Evolutionary conservation across 306 rosid genomes (phyloP).

Genomic region (Sicyos edulis): DNA sequence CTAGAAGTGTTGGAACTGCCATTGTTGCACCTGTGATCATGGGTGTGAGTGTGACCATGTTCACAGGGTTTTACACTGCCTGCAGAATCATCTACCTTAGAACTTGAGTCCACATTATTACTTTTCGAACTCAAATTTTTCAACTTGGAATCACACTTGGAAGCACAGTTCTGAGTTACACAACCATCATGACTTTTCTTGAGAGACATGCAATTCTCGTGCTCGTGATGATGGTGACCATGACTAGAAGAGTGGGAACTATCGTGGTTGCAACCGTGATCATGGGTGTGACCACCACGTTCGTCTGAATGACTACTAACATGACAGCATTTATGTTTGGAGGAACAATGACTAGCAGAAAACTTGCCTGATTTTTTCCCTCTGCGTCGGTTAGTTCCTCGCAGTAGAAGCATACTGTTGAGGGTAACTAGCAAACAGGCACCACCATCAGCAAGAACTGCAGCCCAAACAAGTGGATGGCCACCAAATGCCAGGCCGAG

Average conservation of each 20-base stretch:
- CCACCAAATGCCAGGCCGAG: conserved; percentile 76
- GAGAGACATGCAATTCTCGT: conserved; percentile 39
- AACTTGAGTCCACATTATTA: conserved; percentile 20
- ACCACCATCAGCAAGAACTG: conserved; percentile 95
- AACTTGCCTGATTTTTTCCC: conserved; percentile 38
- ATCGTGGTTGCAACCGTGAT: not conserved
- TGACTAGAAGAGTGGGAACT: conserved; percentile 9
- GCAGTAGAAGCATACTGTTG: conserved; percentile 82
- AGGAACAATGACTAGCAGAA: conserved; percentile 27
- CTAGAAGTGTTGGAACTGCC: not conserved
- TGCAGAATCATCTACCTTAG: conserved; percentile 26
- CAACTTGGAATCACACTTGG: conserved; percentile 34
- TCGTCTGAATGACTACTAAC: conserved; percentile 27
- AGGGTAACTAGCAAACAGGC: conserved; percentile 75
- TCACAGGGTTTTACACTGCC: conserved; percentile 20
- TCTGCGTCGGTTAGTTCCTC: conserved; percentile 31
- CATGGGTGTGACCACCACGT: not conserved
- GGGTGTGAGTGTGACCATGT: not conserved
- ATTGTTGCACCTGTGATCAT: not conserved
- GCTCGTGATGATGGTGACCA: conserved; percentile 27
- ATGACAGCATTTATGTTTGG: conserved; percentile 37
- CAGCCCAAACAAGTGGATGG: conserved; percentile 95
- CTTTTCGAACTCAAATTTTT: conserved; percentile 28
- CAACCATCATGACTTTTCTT: conserved; percentile 22
- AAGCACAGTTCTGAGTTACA: conserved; percentile 33